Evolutionary conservation across 2,329 filamentous ascomycete genomes (phyloP).

Genomic region (Ascochyta viciae-villosae): DNA sequence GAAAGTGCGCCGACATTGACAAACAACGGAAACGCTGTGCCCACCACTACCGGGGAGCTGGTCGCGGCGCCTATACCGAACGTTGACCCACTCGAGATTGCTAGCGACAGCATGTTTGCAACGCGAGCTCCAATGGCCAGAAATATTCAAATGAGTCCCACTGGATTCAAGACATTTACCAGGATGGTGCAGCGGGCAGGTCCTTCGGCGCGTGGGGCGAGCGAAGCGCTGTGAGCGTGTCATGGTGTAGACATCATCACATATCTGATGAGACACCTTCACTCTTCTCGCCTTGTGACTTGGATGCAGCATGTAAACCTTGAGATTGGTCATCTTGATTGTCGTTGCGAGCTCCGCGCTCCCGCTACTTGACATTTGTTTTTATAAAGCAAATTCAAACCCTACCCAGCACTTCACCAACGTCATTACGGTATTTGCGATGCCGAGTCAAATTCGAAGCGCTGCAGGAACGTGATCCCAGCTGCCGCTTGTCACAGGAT

Average conservation of each 20-base stretch:
- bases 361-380: neutral
- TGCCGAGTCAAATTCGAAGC: neutral
- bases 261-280: neutral
- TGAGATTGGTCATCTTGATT: neutral
- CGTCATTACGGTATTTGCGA: slow-evolving; percentile 1
- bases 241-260: neutral
- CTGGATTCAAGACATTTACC: slow-evolving; percentile 11
- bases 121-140: neutral
- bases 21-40: neutral
- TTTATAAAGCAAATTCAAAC: neutral
- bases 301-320: neutral
- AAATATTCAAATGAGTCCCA: slow-evolving; percentile 4
- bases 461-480: slow-evolving; percentile 20
- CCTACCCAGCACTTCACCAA: neutral
- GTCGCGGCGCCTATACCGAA: slow-evolving; percentile 4
- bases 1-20: neutral
- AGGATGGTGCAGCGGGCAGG: slow-evolving; percentile 3
- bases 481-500: slow-evolving; percentile 23
- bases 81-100: neutral
- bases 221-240: slow-evolving; percentile 7
- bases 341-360: neutral
- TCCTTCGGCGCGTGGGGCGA: slow-evolving; percentile 1
- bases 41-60: slow-evolving; percentile 7
- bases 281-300: neutral
- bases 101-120: neutral